Percentiles rank a stretch among this genome's conserved stretches.
phyloP scores from a whole-genome alignment of 495 filamentous ascomycete genomes.

The Talaromyces wortmannii region DNA sequence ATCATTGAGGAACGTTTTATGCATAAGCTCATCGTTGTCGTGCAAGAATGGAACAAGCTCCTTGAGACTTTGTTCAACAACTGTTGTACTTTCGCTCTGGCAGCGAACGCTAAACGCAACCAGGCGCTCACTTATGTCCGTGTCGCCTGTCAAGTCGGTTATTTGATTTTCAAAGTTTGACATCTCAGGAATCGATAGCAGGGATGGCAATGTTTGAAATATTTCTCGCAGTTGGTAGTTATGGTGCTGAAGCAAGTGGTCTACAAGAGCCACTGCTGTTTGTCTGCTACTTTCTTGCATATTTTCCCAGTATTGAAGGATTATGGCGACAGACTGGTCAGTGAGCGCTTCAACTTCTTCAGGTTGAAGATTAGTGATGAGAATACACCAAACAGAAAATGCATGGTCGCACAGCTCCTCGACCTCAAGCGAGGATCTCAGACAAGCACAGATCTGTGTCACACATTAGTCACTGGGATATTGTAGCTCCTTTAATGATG shows the following conservation, averaged over 20 bases:
- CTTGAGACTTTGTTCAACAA: slow-evolving; percentile 69
- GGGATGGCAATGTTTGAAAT: slow-evolving; percentile 68
- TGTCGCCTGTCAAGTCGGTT: slow-evolving; percentile 50
- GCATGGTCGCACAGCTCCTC: slow-evolving; percentile 66
- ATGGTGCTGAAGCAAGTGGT: slow-evolving; percentile 57
- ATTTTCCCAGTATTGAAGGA: slow-evolving; percentile 69
- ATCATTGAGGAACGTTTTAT: slow-evolving; percentile 74
- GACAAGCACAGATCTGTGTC: slow-evolving; percentile 71
- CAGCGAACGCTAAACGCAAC: slow-evolving; percentile 64
- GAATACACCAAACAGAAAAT: slow-evolving; percentile 75
- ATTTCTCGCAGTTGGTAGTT: slow-evolving; percentile 49
- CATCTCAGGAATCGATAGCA: slow-evolving; percentile 65
- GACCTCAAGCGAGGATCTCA: slow-evolving; percentile 74
- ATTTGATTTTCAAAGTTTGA: slow-evolving; percentile 57
- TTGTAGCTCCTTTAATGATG: background rate
- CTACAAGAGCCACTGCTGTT: slow-evolving; percentile 53
- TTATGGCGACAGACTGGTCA: slow-evolving; percentile 81
- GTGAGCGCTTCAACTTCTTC: slow-evolving; percentile 73
- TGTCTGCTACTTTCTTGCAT: slow-evolving; percentile 55
- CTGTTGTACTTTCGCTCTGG: slow-evolving; percentile 72
- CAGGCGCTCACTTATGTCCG: slow-evolving; percentile 57
- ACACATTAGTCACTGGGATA: background rate
- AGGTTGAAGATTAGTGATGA: slow-evolving; percentile 65
- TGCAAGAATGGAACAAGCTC: slow-evolving; percentile 71
- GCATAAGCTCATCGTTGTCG: slow-evolving; percentile 70